phyloP scores from a whole-genome alignment of 2,329 filamentous ascomycete genomes.

The Pseudogymnoascus verrucosus region DNA sequence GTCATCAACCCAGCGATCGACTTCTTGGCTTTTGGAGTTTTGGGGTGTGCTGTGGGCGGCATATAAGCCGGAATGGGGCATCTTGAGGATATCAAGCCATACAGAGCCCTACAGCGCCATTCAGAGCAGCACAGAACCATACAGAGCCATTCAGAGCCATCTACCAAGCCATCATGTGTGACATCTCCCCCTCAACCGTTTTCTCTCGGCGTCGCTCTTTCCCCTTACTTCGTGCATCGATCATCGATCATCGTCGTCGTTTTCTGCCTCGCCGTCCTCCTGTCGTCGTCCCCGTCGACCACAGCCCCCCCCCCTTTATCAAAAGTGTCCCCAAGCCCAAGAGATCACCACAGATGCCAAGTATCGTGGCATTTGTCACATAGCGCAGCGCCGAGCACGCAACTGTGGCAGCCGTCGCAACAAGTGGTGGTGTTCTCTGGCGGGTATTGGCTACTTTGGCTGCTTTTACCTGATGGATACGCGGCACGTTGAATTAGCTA shows the following conservation, averaged over 20 bases:
- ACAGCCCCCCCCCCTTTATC: not conserved
- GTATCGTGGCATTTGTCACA: slow-evolving; percentile 38
- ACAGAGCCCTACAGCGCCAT: not conserved
- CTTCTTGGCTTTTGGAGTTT: not conserved
- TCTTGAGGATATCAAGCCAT: not conserved
- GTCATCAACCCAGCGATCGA: not conserved
- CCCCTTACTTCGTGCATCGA: not conserved
- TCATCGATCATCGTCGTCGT: not conserved
- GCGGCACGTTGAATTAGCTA: not conserved
- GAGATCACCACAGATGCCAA: not conserved
- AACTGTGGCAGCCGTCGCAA: slow-evolving; percentile 40
- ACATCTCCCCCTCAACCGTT: not conserved
- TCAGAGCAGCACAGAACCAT: not conserved
- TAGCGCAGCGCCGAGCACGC: slow-evolving; percentile 56
- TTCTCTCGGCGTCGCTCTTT: slow-evolving; percentile 1
- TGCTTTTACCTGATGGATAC: not conserved
- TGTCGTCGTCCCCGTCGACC: not conserved
- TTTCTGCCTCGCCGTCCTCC: not conserved
- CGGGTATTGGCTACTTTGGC: not conserved
- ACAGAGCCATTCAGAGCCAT: not conserved
- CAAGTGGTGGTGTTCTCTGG: not conserved
- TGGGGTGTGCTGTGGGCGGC: not conserved
- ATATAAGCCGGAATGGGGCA: not conserved
- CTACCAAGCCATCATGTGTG: not conserved
- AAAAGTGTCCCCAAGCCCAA: not conserved